phyloP scores from a whole-genome alignment of 1,139 yeast genomes.

The Pneumocystis sp. region DNA sequence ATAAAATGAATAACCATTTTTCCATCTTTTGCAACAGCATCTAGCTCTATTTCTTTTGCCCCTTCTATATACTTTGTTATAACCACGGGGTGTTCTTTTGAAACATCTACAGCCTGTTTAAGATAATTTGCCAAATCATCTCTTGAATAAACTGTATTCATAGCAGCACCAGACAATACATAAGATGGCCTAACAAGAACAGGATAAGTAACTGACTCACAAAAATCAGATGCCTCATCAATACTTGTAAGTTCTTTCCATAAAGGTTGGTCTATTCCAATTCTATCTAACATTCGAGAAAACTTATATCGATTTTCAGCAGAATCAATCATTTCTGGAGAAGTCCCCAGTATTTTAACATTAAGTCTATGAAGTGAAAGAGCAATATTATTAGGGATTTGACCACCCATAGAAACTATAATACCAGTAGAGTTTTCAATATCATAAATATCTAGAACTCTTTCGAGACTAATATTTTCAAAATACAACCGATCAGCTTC shows the following conservation, averaged over 20 bases:
- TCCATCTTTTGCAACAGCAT: slow-evolving; percentile 94
- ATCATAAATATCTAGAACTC: slow-evolving; percentile 91
- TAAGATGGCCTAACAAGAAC: slow-evolving; percentile 42
- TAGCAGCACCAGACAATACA: slow-evolving; percentile 96
- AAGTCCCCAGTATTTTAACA: slow-evolving; percentile 89
- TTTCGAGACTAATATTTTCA: slow-evolving; percentile 87
- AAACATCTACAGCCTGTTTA: slow-evolving; percentile 90
- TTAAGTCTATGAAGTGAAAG: slow-evolving; percentile 85
- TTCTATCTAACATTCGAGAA: slow-evolving; percentile 91
- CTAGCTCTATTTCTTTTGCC: slow-evolving; percentile 98
- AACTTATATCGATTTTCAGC: slow-evolving; percentile 98
- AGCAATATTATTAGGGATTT: slow-evolving; percentile 93
- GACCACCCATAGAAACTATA: slow-evolving; percentile 97
- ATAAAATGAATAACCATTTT: slow-evolving; percentile 93
- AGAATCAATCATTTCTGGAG: slow-evolving; percentile 96
- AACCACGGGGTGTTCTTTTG: slow-evolving; percentile 96
- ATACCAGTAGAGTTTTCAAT: slow-evolving; percentile 86
- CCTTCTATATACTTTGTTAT: slow-evolving; percentile 93
- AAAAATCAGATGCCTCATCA: slow-evolving; percentile 85
- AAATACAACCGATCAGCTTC: slow-evolving; percentile 96
- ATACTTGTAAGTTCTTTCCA: slow-evolving; percentile 96
- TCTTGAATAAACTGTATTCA: slow-evolving; percentile 87
- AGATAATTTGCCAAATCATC: slow-evolving; percentile 80
- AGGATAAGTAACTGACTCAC: slow-evolving; percentile 82
- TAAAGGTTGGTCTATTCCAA: slow-evolving; percentile 97